Base-by-base conservation (phyloP, 2,329 filamentous ascomycete species). In the Penicillium sp. region DNA sequence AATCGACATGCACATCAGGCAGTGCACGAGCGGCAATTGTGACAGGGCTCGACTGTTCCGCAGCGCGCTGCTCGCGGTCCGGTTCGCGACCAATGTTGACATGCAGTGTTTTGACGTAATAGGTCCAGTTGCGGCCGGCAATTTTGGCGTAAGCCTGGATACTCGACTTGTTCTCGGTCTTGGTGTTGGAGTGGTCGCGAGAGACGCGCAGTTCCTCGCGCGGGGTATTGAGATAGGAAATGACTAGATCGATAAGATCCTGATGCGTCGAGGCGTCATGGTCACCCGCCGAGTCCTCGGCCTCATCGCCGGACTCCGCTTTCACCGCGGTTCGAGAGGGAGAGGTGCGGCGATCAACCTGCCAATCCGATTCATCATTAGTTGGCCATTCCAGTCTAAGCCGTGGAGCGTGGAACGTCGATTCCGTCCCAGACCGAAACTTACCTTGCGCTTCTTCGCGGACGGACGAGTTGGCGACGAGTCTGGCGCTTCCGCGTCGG, bases 1-100 rank as follows among this genome's bases (percentile, higher is more conserved):
- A 72, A 60, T 98, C 90, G 51, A 98, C 90, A 59, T 95, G 84
- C 9, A 96, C 67, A 32, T 70, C 66, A 2, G 66, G 66, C 30
- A 69, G 54, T 23, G 69, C 62, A 35, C 63, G 62, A 27, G 67
- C 64, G 8, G 65, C 65, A 34, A 67, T 65, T 3, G 62, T 59
- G 14, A 67, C 62, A n/a, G 69, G 69, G 44, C 68, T 71, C 11
- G 69, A 71, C 44, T 68, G 64, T 32, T 68, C 66, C 32, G 65
- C 60, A 4, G 64, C 44, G 42, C 57, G 61, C 45, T 57, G 64
- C 36, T 70, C 66, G 35, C 62, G 62, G 44, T 73, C 70, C 11
- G 69, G 68, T 30, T 69, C 67, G 33, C 70, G 68, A 9, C 70
- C 70, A 39, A 73, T 71, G 42, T 69, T 71, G 48, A 73, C 60